Percentiles rank a stretch among this genome's conserved stretches.
Conservation (phyloP, 202 grass and related monocot species). For the Schoenoplectus tabernaemontani region DNA sequence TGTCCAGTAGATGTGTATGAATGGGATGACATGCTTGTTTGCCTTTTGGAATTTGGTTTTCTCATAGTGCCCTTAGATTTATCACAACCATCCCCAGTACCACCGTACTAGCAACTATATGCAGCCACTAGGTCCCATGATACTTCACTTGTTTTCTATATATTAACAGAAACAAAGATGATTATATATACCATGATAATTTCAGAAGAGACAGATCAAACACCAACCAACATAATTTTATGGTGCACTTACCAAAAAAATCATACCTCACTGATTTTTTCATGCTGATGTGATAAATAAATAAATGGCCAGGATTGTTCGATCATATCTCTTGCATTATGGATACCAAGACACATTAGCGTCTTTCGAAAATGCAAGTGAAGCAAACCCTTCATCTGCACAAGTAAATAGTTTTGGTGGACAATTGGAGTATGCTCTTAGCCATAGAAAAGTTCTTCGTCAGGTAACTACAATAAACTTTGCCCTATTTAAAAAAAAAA, state of each 20-base stretch:
- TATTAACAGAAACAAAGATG: neutral
- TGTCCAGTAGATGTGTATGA: neutral
- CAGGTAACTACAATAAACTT: too few species aligned
- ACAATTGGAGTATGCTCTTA: conserved; percentile 79
- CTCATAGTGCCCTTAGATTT: neutral
- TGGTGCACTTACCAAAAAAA: neutral
- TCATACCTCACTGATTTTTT: neutral
- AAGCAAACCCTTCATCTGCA: conserved; percentile 42
- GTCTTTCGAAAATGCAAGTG: conserved; percentile 78
- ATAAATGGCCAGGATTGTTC: conserved; percentile 57
- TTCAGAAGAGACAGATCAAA: too few species aligned
- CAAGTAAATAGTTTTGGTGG: conserved; percentile 58
- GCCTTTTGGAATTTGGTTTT: neutral
- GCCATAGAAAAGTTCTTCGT: conserved; percentile 70
- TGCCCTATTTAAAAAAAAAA: too few species aligned
- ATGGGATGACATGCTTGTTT: conserved; percentile 1
- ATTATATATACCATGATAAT: neutral
- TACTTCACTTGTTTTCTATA: neutral
- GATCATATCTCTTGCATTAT: conserved; percentile 93
- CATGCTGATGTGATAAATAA: neutral
- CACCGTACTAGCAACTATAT: neutral
- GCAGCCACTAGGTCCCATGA: neutral
- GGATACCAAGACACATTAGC: conserved; percentile 93
- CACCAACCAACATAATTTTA: neutral
- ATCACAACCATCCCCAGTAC: neutral